Evolutionary conservation across 2,329 filamentous ascomycete genomes (phyloP), one percentile per base, ranked within the genome.

Genomic region (Eurotiales sp.): DNA sequence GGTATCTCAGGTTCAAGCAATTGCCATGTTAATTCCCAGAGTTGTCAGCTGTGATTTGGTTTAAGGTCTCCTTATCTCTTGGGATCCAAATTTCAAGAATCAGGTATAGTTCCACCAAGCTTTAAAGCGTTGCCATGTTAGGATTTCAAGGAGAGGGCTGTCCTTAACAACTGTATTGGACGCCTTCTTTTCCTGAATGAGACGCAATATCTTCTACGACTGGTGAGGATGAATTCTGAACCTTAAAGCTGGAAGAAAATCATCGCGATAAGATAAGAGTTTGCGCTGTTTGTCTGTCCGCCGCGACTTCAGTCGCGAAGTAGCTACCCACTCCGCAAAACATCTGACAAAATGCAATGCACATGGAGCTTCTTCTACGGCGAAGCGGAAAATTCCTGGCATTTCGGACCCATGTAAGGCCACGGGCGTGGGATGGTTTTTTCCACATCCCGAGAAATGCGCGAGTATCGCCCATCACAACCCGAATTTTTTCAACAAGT

Each of bases 251-350:
- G 8, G 25, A 22, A 34, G 42, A 48, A 41, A 21, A 36, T 44
- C 39, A 14, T 8, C 48, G 49, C 40, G 62, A 63, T 59, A 59
- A 62, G 58, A 47, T 42, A 43, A 45, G 43, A 63, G 67, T 72
- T 72, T 72, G 70, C 61, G 61, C 37, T 64, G 67, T 71, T 72
- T 72, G 68, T 45, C 46, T 50, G 19, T 23, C 43, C 45, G 50
- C 44, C 39, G 45, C 40, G 27, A n/a, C 17, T 48, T 30, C 7
- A 12, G 36, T 22, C 12, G 4, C 32, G 40, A 45, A n/a, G 19
- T 17, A 6, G n/a, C 37, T 11, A 43, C 12, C 30, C n/a, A 11
- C 39, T 51, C 25, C 5, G 5, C 10, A 15, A 34, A 42, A 42
- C 21, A 8, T 27, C 36, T 36, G 22, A 23, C 12, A 46, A 27